Base-by-base conservation (phyloP, 768 basidiomycete species). In the Rhizopogon salebrosus region DNA sequence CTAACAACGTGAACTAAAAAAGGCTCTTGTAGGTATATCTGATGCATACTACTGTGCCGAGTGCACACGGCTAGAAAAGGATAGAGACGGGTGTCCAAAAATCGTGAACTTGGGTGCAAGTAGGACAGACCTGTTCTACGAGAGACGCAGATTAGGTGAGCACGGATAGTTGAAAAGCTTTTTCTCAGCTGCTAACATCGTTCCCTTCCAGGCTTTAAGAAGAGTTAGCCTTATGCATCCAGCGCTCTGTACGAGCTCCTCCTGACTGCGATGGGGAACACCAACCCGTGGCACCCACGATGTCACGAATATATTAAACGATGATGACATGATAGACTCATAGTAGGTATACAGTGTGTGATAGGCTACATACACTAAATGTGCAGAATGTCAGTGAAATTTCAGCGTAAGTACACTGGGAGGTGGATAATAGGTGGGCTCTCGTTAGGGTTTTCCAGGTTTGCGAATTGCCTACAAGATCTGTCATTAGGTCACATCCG, bases 1-100 rank as follows among this genome's bases (percentile, higher is more conserved):
- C 37, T 41, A 42, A 13, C 18, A 3, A n/a, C 18, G 18, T 55
- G 26, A 16, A 42, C 34, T 51, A 23, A 56, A 48, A n/a, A 2
- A 18, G 24, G 31, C 41, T 41, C 3, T 31, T 9, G 35, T 45
- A 95, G 95, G 95, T 64, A 97, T 99, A 48, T 98, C 95, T 23
- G 97, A 99, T 67, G 97, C 97, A 3, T 98, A 98, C 70, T 99
- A 99, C 64, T 99, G 97, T 58, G 95, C 95, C 1, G 94, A 95
- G 72, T 98, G 92, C 64, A 93, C 90, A n/a, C 77, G 95, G 46
- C 74, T 98, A 46, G 97, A 99, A 68, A 98, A 98, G 65, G 95
- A 98, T 62, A 77, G 97, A 34, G 97, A 99, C 69, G 97, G 97
- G 1, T 99, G 97, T 75, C 94, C 94, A 7, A 98, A 98, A 81